Base-by-base conservation (phyloP, 805 yeast species). In the Pichia rugopelliculosa region DNA sequence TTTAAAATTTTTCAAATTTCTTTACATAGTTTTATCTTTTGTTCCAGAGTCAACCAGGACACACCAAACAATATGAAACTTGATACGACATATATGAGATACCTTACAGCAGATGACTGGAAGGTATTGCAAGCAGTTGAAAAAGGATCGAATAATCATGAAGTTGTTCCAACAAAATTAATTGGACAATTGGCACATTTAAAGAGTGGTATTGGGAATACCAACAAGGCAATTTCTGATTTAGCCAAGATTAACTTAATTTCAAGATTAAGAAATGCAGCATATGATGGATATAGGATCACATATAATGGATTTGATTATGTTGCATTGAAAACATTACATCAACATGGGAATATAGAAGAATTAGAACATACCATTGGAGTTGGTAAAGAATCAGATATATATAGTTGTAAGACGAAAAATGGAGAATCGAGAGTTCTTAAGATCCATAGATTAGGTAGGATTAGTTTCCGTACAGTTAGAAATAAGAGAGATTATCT, bases 361-460 rank as follows among this genome's bases (percentile, higher is more conserved):
- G 83, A 91, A 1, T 77, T 91, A 15, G 97, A 96, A 17, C 74
- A 82, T 41, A 86, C 84, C 10, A 89, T 91, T 56, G 99, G 98
- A 50, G 96, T 93, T 44, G 99, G 99, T 58, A 93, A 93, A 62
- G 99, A 93, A 66, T 89, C 97, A 3, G 99, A 93, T 69, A 90
- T 93, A 59, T 88, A 84, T 64, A 76, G 90, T 12, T 90, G 86
- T 1, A 80, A 83, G 48, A 90, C 84, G 58, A 69, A 74, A 12
- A 60, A 75, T 20, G 93, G 91, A 0, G 53, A 52, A 18, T 76
- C 79, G 45, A 76, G 78, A 57, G 96, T 90, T 17, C 68, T 93
- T 61, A 93, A 93, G 65, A 84, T 93, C 36, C 97, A 90, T 66
- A 76, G 99, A 55, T 72, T 93, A 50, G 99, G 99, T 30, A 79